Evolutionary conservation across 1,284 basidiomycete genomes (phyloP), one percentile per base, ranked within the genome.

Genomic region (Tetrapyrgos nigripes): DNA sequence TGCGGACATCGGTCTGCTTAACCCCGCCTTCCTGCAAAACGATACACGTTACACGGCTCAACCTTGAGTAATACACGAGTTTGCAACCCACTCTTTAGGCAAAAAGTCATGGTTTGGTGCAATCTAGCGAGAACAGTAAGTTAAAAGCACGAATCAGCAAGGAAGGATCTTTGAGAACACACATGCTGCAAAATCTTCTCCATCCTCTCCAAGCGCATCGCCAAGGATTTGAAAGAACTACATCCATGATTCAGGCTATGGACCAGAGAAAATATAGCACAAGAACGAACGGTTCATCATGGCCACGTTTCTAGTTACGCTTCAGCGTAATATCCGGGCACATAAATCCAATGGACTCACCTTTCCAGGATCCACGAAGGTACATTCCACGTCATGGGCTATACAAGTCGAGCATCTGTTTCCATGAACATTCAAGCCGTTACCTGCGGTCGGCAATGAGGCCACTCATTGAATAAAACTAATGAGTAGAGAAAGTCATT

Each of bases 371-470:
- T 91, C 88, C 51, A 91, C 77, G 69, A 93, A 94, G 0, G 89
- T 92, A 74, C 92, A 94, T 1, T 91, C 87, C 23, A 86, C 79
- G 59, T 80, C 86, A 66, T 88, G 90, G 13, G 91, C 83, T 14
- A 84, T 76, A 69, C 93, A 95, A 69, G 92, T 93, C 0, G 92
- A 90, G 70, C 93, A 96, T 60, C 79, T 76, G 61, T 86, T 87
- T 24, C 81, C 82, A 11, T 83, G 83, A 84, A 86, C 89, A 65
- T 86, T 81, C 6, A 78, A 78, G 29, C 86, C 86, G 73, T 88
- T 84, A 63, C 86, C 83, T 85, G 53, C 19, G 54, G 13, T 44
- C 10, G 3, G 31, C 9, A 33, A 33, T 14, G 31, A 14, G 9
- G 31, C 8, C 14, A 33, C n/a, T n/a, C n/a, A n/a, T n/a, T 21